Evolutionary conservation across 2,329 filamentous ascomycete genomes (phyloP).

Genomic region (Alternaria angustiovoidea): DNA sequence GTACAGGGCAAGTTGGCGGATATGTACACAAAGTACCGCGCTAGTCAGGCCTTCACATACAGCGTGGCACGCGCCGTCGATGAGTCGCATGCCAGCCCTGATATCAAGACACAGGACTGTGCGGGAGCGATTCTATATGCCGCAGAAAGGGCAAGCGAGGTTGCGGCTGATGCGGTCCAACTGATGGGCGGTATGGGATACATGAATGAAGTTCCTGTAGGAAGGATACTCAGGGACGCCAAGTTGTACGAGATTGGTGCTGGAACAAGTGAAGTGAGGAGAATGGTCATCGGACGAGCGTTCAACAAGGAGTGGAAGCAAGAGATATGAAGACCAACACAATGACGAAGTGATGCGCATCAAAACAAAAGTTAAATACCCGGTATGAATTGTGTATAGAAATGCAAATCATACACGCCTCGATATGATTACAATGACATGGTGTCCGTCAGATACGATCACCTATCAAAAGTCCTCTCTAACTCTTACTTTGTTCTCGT

Average conservation of each 20-base stretch:
- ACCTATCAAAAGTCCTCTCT: neutral
- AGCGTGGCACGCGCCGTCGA: slow-evolving; percentile 81
- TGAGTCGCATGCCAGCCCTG: slow-evolving; percentile 56
- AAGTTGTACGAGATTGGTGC: slow-evolving; percentile 96
- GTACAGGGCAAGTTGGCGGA: slow-evolving; percentile 93
- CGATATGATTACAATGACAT: neutral
- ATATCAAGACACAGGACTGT: slow-evolving; percentile 86
- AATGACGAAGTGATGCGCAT: neutral
- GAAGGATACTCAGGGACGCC: slow-evolving; percentile 78
- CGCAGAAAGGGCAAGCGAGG: slow-evolving; percentile 88
- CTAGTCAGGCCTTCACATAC: slow-evolving; percentile 87
- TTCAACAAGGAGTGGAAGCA: slow-evolving; percentile 83
- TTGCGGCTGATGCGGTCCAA: slow-evolving; percentile 86
- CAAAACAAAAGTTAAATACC: slow-evolving; percentile 8
- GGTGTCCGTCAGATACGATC: neutral
- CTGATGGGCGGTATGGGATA: slow-evolving; percentile 95
- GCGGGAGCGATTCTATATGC: slow-evolving; percentile 94
- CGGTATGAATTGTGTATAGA: neutral
- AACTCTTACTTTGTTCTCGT: neutral
- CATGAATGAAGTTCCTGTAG: slow-evolving; percentile 92
- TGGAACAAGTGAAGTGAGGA: slow-evolving; percentile 90
- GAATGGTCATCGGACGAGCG: slow-evolving; percentile 91
- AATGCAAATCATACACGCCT: neutral
- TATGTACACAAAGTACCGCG: slow-evolving; percentile 95
- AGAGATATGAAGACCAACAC: slow-evolving; percentile 17